These are phyloP conservation scores for Tillandsia leiboldiana DNA, from an alignment of 176 grass and related monocot species.

Conservation along the genomic window DNA sequence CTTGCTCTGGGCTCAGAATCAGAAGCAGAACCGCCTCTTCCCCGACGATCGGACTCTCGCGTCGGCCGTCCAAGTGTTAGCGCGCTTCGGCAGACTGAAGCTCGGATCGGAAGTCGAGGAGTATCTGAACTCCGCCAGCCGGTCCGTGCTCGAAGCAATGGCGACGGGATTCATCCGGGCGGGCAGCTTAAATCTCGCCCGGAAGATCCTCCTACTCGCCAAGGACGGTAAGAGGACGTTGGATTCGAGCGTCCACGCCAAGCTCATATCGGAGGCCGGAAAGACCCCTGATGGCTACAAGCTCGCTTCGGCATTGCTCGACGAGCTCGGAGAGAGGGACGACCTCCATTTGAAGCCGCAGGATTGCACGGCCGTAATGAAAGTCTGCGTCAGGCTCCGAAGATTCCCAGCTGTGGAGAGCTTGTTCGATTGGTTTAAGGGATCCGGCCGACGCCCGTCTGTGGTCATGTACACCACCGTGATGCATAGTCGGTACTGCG, in stretches of 20 bases:
- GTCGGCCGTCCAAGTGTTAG: slow-evolving; percentile 53
- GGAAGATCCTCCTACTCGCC: slow-evolving; percentile 53
- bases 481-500: slow-evolving; percentile 56
- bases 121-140: slow-evolving; percentile 50
- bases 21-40: slow-evolving; percentile 45
- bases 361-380: slow-evolving; percentile 79
- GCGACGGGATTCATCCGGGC: slow-evolving; percentile 50
- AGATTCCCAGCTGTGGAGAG: slow-evolving; percentile 50
- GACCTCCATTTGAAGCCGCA: slow-evolving; percentile 38
- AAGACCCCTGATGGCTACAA: slow-evolving; percentile 56
- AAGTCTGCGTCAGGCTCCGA: slow-evolving; percentile 65
- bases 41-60: slow-evolving; percentile 59
- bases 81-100: slow-evolving; percentile 37
- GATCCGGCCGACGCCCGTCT: slow-evolving; percentile 17
- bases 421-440: slow-evolving; percentile 64
- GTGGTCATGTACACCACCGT: slow-evolving; percentile 88
- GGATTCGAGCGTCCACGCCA: slow-evolving; percentile 35
- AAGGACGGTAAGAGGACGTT: slow-evolving; percentile 47
- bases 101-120: slow-evolving; percentile 35
- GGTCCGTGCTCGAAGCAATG: slow-evolving; percentile 65
- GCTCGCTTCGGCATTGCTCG: slow-evolving; percentile 42
- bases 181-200: slow-evolving; percentile 34
- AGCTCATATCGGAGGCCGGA: slow-evolving; percentile 52
- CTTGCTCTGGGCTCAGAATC: slow-evolving; percentile 59
- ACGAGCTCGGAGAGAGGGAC: slow-evolving; percentile 44